Percentiles rank a stretch among this genome's conserved stretches.
Evolutionary conservation across 2,329 filamentous ascomycete species (phyloP).

Genomic region (Hawksworthiomyces lignivorus): DNA sequence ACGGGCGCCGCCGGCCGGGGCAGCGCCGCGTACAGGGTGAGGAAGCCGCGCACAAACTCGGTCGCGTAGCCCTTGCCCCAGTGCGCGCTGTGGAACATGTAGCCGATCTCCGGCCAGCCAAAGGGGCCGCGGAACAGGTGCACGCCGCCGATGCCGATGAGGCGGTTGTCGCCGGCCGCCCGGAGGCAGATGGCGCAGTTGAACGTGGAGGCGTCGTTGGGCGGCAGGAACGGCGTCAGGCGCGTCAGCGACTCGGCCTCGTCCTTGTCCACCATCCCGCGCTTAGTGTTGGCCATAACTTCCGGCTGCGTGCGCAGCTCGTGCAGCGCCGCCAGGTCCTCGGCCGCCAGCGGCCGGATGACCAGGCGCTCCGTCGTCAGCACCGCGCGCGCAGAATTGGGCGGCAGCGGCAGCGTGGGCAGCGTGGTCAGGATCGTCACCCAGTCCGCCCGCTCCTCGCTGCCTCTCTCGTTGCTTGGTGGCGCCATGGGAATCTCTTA

Average conservation of each 20-base stretch:
- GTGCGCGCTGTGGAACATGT: constrained; percentile 43
- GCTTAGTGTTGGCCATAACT: constrained; percentile 53
- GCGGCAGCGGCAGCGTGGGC: constrained; percentile 34
- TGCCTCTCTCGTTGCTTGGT: background rate
- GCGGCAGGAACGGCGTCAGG: constrained; percentile 36
- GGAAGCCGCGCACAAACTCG: constrained; percentile 44
- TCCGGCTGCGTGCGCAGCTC: constrained; percentile 49
- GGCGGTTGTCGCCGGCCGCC: constrained; percentile 26
- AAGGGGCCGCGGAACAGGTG: constrained; percentile 26
- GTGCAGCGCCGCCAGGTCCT: constrained; percentile 44
- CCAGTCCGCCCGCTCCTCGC: constrained; percentile 29
- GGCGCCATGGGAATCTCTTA: too few species aligned
- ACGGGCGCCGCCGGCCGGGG: constrained; percentile 37
- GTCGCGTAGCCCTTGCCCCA: constrained; percentile 53
- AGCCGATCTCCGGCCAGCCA: constrained; percentile 53
- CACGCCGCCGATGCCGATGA: constrained; percentile 44
- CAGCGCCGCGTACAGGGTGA: constrained; percentile 40
- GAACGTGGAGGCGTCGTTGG: constrained; percentile 43
- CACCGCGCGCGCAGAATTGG: constrained; percentile 27
- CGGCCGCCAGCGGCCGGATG: constrained; percentile 40
- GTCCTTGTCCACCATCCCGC: constrained; percentile 37
- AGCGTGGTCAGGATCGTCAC: constrained; percentile 41
- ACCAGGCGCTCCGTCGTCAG: constrained; percentile 47
- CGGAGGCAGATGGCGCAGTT: constrained; percentile 46
- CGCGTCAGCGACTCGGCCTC: constrained; percentile 35